Base-by-base conservation (phyloP, 1,284 basidiomycete genomes). In the Apiotrichum sp. region DNA sequence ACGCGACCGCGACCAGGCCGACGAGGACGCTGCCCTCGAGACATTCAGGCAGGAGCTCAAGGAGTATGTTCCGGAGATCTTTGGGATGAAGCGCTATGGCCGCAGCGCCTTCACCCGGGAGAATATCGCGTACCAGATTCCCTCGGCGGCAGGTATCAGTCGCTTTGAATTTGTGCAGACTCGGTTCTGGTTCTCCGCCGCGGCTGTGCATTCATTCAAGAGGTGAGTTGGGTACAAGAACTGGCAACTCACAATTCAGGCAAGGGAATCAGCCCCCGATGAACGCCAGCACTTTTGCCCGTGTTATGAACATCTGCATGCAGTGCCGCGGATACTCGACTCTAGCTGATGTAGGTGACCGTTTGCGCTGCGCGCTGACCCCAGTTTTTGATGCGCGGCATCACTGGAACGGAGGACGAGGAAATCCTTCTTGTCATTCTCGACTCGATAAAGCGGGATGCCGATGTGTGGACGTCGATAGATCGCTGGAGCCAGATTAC, bases 21-120 rank as follows among this genome's bases (percentile, higher is more conserved):
- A 71, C 41, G 73, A 75, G 48, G 58, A 64, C 29, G 22, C 50
- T 3, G 50, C 62, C 7, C 53, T 68, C 47, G 62, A 69, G 41
- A 57, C 55, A 6, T 68, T 65, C 58, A 64, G 59, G 52, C 63
- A 71, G 49, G 70, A 73, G 45, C 60, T 70, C 22, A 63, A 62
- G 58, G 70, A 71, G 53, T 73, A 72, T 52, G 58, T 71, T 1
- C 73, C 73, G n/a, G 73, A 75, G 50, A 50, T 72, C 39, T 75
- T 71, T 49, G 73, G 71, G 2, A 54, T 61, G 53, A 48, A 50
- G 43, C 62, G 62, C 3, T 69, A 67, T 46, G 62, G 63, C 8
- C 61, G 60, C 14, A 69, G 65, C n/a, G 61, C 62, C 3, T 44
- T 46, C 16, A 49, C 69, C 34, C 57, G 56, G 33, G 63, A 67